Conservation (phyloP, 495 filamentous ascomycete species). For the Xylaria venustula region DNA sequence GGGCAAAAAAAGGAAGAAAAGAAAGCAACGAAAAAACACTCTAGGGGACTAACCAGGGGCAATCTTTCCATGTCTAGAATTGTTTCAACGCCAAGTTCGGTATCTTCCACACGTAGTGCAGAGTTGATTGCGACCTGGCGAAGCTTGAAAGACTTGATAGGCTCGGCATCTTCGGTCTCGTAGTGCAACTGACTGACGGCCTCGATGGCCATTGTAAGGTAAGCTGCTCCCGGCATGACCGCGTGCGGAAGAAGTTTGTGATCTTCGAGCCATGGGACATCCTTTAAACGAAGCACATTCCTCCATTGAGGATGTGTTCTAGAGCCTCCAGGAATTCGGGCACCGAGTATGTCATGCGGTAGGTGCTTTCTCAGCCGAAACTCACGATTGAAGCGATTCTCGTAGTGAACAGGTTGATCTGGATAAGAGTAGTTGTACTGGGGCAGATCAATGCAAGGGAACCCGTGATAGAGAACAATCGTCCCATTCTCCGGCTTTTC, state of each 20-base stretch:
- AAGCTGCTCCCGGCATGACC: slow-evolving; percentile 55
- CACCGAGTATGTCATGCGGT: slow-evolving; percentile 53
- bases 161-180: not conserved
- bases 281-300: slow-evolving; percentile 44
- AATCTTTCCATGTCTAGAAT: slow-evolving; percentile 9
- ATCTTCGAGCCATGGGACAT: slow-evolving; percentile 51
- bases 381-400: slow-evolving; percentile 44
- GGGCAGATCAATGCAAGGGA: slow-evolving; percentile 10
- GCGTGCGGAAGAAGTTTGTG: slow-evolving; percentile 27
- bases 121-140: slow-evolving; percentile 25
- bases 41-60: too few relatives aligned
- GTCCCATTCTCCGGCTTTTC: not conserved
- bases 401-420: slow-evolving; percentile 5
- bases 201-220: slow-evolving; percentile 51
- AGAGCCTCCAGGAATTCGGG: slow-evolving; percentile 39
- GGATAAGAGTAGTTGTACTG: slow-evolving; percentile 8
- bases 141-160: slow-evolving; percentile 17
- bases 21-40: too few relatives aligned
- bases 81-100: slow-evolving; percentile 27
- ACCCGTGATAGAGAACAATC: not conserved
- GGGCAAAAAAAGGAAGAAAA: too few relatives aligned
- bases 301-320: slow-evolving; percentile 47
- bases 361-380: slow-evolving; percentile 39
- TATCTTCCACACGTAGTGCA: slow-evolving; percentile 29
- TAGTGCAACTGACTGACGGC: slow-evolving; percentile 25